Percentiles rank a stretch among this genome's conserved stretches.
Conservation (phyloP, 2,329 filamentous ascomycete genomes). For the Ophiocordyceps sinensis region DNA sequence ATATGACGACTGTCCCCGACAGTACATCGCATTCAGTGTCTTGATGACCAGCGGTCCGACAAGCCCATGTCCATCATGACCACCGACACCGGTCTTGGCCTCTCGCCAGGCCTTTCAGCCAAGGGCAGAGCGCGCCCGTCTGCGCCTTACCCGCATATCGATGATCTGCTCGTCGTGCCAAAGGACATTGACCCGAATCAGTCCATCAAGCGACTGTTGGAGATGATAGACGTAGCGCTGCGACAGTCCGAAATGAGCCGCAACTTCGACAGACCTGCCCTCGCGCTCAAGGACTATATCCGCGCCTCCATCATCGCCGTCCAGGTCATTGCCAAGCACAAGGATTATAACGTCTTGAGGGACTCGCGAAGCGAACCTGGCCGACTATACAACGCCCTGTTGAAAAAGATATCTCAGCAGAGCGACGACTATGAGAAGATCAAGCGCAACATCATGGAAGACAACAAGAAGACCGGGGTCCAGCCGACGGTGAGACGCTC, state of each 20-base stretch:
- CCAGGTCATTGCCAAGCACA: slow-evolving; percentile 61
- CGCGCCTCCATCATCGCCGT: slow-evolving; percentile 66
- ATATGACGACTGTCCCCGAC: background rate
- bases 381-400: slow-evolving; percentile 33
- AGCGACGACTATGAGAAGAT: slow-evolving; percentile 39
- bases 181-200: slow-evolving; percentile 32
- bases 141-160: slow-evolving; percentile 34
- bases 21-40: background rate
- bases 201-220: slow-evolving; percentile 38
- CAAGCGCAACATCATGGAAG: slow-evolving; percentile 44
- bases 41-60: background rate
- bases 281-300: slow-evolving; percentile 73
- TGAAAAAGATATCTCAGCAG: slow-evolving; percentile 33
- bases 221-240: slow-evolving; percentile 36
- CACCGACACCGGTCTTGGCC: slow-evolving; percentile 14
- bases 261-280: slow-evolving; percentile 52
- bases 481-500: slow-evolving; percentile 20
- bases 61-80: slow-evolving; percentile 16
- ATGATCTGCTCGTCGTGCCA: slow-evolving; percentile 33
- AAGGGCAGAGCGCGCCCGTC: slow-evolving; percentile 13
- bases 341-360: slow-evolving; percentile 54
- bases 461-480: slow-evolving; percentile 49
- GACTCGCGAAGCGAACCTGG: slow-evolving; percentile 33
- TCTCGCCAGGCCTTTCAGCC: slow-evolving; percentile 13
- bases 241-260: slow-evolving; percentile 47